Evolutionary conservation across 345 rosid species (phyloP), one percentile per base, ranked within the genome.

Genomic region (Euphorbia tirucalli): DNA sequence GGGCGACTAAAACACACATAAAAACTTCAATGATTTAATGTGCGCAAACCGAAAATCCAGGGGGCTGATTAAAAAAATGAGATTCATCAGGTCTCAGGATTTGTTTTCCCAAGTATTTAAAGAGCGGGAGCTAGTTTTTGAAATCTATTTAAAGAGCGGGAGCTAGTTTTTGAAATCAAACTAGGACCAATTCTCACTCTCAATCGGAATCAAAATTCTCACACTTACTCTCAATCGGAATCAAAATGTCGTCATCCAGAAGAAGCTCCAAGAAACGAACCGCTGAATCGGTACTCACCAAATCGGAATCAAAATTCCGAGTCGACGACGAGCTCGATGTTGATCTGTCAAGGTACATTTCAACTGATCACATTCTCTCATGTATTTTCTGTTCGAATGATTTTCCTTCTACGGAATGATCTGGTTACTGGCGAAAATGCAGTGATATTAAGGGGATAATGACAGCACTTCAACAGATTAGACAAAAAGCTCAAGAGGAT

Each of bases 391-490:
- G 25, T 10, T 32, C 64, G 16, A 11, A 14, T 25, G 25, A 37
- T 24, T 27, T 16, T 18, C 13, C 19, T 32, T 30, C n/a, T 27
- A 11, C 13, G 4, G 6, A 35, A 5, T 37, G 39, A 14, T 62
- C 7, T 37, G 35, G 13, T 25, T 22, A 49, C n/a, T 2, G 28
- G 35, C 50, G 62, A 30, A 65, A 66, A 31, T 74, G 85, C 88
- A 93, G 98, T 66, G 98, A 90, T 69, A 75, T 93, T 22, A 85
- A 85, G 79, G 95, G 97, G 28, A 80, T 90, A 61, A 83, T 93
- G 92, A 87, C 93, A 74, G 97, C 93, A 70, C 78, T 93, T 79
- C 90, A 87, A 27, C 89, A 80, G 83, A 85, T 93, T 76, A 85
- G 80, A 74, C 92, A 89, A 86, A 93, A 85, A 75, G 82, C 98